These are phyloP conservation scores for Musa acuminata DNA, from an alignment of 176 grass and related monocot species.

Conservation along the genomic window DNA sequence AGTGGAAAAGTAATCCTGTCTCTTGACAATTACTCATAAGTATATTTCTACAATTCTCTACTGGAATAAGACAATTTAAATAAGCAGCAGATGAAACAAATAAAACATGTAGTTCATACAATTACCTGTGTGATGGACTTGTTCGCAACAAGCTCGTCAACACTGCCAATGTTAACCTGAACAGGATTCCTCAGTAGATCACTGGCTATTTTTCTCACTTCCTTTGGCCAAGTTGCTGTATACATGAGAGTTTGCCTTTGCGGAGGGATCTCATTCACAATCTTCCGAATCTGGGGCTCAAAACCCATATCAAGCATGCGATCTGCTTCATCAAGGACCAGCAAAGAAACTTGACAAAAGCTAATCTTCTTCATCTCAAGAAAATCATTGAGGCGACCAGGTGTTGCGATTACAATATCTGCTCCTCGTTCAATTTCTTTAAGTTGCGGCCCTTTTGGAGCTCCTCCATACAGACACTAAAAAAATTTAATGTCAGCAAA, in stretches of 20 bases:
- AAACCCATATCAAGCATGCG: constrained; percentile 99
- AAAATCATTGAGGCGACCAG: constrained; percentile 95
- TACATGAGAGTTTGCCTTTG: constrained; percentile 95
- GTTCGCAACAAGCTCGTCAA: constrained; percentile 90
- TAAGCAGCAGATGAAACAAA: constrained; percentile 8
- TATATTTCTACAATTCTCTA: neutral
- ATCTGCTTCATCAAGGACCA: constrained; percentile 98
- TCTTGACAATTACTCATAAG: neutral
- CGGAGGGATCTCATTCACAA: constrained; percentile 80
- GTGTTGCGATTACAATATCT: constrained; percentile 91
- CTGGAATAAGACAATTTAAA: neutral
- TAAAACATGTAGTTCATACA: constrained; percentile 3
- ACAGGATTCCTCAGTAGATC: constrained; percentile 92
- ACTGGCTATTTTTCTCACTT: constrained; percentile 87
- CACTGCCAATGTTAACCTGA: constrained; percentile 86
- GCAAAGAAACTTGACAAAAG: constrained; percentile 73
- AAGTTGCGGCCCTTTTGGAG: constrained; percentile 82
- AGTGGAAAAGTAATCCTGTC: neutral
- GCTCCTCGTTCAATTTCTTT: constrained; percentile 93
- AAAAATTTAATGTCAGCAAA: neutral
- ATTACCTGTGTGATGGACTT: constrained; percentile 95
- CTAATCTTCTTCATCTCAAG: constrained; percentile 90
- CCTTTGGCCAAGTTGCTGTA: constrained; percentile 96
- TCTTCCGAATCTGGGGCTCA: constrained; percentile 89
- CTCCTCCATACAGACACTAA: constrained; percentile 95